Base-by-base conservation (phyloP, 768 basidiomycete species). In the Boletus subcaerulescens region DNA sequence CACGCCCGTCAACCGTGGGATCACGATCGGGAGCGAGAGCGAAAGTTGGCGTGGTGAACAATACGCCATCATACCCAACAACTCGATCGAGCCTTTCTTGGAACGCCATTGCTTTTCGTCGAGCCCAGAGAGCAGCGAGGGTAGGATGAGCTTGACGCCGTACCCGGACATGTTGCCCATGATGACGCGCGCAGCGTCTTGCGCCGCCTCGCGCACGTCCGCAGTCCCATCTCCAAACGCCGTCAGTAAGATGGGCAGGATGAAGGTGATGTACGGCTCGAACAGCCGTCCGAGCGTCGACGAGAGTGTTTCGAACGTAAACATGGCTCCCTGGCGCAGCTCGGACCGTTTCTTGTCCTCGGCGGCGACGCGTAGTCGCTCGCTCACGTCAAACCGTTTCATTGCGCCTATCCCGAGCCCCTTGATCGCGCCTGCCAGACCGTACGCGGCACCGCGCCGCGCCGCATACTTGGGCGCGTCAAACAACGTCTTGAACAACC, bases 31-130 rank as follows among this genome's bases (percentile, higher is more conserved):
- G 3, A 99, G 79, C 0, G 96, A 98, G 18, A 93, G 77, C 0
- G 97, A 97, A 15, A 98, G 81, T 71, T 99, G 97, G 38, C 86
- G 83, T 2, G 96, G 97, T 10, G 97, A 93, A 68, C 95, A 96
- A 72, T 96, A 98, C 1, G 97, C 97, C 95, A 98, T 98, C 81
- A 94, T 91, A 22, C 97, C 97, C 55, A 99, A 75, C 7, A 98
- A 74, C 68, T 99, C 97, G 57, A 98, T 98, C 8, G 95, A 95
- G 2, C 96, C 97, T 70, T 91, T 91, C 76, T 98, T 98, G 1
- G 93, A 92, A 14, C 97, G 81, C 97, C 97, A 98, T 65, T 98
- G 96, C 67, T 96, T 98, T 70, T 98, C 97, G 61, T 98, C 95
- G 48, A 98, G 74, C 22, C 94, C 95, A 38, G 86, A 86, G 11